Percentiles rank a stretch among this genome's conserved stretches.
Evolutionary conservation across 306 rosid genomes (phyloP).

Genomic region (Trichosanthes truncata): DNA sequence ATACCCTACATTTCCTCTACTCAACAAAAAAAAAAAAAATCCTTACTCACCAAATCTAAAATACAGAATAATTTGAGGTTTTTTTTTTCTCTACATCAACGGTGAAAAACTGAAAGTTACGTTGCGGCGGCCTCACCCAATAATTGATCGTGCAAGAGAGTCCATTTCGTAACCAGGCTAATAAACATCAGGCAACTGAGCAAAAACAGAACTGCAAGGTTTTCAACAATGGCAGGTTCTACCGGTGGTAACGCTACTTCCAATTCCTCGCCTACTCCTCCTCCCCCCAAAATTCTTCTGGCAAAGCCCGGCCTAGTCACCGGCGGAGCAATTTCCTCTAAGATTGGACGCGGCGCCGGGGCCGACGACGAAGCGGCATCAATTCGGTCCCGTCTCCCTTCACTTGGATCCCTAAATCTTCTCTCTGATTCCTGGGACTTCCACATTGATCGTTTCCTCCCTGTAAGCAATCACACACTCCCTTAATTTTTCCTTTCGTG

Average conservation of each 20-base stretch:
- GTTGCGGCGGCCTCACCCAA: too few species aligned
- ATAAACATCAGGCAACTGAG: background rate
- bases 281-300: constrained; percentile 62
- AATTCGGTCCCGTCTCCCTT: constrained; percentile 69
- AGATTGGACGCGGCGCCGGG: constrained; percentile 46
- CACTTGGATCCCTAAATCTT: constrained; percentile 77
- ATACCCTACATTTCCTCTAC: too few species aligned
- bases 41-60: too few species aligned
- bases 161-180: background rate
- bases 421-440: constrained; percentile 90
- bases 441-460: constrained; percentile 87
- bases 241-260: constrained; percentile 21
- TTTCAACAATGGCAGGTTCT: constrained; percentile 19
- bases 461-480: constrained; percentile 23
- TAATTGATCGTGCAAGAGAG: too few species aligned
- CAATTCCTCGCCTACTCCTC: constrained; percentile 37
- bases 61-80: too few species aligned
- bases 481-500: background rate
- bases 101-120: too few species aligned
- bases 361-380: constrained; percentile 54
- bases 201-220: background rate
- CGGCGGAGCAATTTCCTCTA: constrained; percentile 38
- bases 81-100: too few species aligned
- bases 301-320: constrained; percentile 71
- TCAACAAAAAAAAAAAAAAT: too few species aligned